Conservation (phyloP, 75 land plant species). For the Larix kaempferi region DNA sequence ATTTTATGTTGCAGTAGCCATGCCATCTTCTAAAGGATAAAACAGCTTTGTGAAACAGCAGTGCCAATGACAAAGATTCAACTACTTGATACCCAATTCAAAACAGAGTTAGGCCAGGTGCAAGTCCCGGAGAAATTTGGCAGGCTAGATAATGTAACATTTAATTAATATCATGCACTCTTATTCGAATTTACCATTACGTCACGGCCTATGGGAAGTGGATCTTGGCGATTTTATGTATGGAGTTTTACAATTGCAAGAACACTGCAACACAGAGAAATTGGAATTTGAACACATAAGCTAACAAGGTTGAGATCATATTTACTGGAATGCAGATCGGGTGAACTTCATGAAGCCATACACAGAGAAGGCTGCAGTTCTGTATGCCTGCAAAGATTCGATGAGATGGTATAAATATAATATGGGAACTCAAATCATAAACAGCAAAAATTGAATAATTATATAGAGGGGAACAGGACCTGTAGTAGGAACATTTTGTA, state of each 20-base stretch:
- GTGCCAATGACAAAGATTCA: neutral
- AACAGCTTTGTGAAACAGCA: neutral
- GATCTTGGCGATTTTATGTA: neutral
- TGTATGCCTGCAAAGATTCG: slow-evolving; percentile 52
- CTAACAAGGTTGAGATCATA: neutral
- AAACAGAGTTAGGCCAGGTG: neutral
- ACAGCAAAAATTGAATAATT: too few species aligned
- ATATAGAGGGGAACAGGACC: too few species aligned
- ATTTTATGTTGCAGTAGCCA: neutral
- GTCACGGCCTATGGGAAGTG: neutral
- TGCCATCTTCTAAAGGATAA: neutral
- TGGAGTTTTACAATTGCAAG: neutral
- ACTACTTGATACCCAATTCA: neutral
- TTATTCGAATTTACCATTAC: neutral
- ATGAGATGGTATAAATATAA: too few species aligned
- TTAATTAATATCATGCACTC: too few species aligned
- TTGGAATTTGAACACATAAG: neutral
- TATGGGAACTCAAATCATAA: too few species aligned
- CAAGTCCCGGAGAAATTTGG: too few species aligned
- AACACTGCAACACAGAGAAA: neutral
- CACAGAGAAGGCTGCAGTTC: slow-evolving; percentile 60
- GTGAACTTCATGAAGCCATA: slow-evolving; percentile 84
- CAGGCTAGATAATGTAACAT: too few species aligned
- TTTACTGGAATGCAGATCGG: slow-evolving; percentile 61
- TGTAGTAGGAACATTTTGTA: too few species aligned